Evolutionary conservation across 1,284 basidiomycete species (phyloP), one percentile per base, ranked within the genome.

Genomic region (Xerocomus tenax): DNA sequence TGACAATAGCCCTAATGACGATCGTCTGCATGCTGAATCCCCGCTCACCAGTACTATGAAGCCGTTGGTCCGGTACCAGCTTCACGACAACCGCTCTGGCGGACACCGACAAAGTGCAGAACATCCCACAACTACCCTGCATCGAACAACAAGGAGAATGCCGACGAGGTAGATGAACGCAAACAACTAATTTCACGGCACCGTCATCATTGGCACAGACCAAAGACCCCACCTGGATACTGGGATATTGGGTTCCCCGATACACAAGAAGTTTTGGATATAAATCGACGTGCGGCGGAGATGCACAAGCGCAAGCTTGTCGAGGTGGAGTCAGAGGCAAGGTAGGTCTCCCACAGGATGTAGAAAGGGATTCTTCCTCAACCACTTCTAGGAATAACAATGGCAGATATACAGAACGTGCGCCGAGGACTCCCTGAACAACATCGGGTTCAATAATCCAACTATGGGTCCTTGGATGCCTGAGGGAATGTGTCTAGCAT

Each of bases 211-310:
- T 90, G 86, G 84, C 74, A 75, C 28, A 75, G 80, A 40, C 74
- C 82, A 1, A 75, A 73, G 40, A 92, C 91, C 0, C 92, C 92
- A 15, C 91, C 90, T 1, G 82, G 80, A 19, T 94, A 87, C 66
- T 91, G 88, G 89, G 74, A 85, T 54, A 91, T 94, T 49, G 87
- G 84, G 1, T 94, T 96, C 62, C 92, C 92, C 0, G 74, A 75
- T 54, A 93, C 92, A 3, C 91, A 92, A 65, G 78, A 87, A 59
- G 84, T 82, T 15, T 74, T 72, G 38, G 74, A 74, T 45, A 87
- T 92, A 56, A 94, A 94, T 63, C 71, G 72, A 50, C 69, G 71
- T 51, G 91, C 91, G 3, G 75, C 74, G 55, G 75, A 80, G 55
- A 84, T 86, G 74, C 83, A 89, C 61, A 70, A 70, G 57, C 71